Evolutionary conservation across 495 filamentous ascomycete species (phyloP).

Genomic region (Acidomyces sp.): DNA sequence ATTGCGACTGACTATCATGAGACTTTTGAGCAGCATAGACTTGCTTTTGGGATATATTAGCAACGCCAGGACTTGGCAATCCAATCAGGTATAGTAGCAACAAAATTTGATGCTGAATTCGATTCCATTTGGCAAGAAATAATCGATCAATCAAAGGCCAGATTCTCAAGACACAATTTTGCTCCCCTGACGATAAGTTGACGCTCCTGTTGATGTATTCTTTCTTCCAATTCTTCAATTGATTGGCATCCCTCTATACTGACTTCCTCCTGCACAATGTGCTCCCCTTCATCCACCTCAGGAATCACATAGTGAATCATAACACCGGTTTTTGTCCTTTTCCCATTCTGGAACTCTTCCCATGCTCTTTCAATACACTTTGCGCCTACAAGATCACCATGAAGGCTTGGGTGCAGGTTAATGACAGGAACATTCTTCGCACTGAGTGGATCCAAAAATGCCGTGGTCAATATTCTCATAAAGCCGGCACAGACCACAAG

Average conservation of each 20-base stretch:
- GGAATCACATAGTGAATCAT: slow-evolving; percentile 87
- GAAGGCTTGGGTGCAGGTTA: slow-evolving; percentile 76
- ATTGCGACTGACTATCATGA: no score
- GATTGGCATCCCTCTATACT: slow-evolving; percentile 34
- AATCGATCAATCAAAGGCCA: no score
- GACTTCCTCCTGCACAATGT: slow-evolving; percentile 61
- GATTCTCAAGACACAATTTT: slow-evolving; percentile 6
- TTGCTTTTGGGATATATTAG: no score
- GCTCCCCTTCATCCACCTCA: slow-evolving; percentile 69
- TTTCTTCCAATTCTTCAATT: slow-evolving; percentile 22
- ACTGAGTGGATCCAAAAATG: slow-evolving; percentile 51
- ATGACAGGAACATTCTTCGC: slow-evolving; percentile 52
- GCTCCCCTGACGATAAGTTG: slow-evolving; percentile 7
- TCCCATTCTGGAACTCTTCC: slow-evolving; percentile 56
- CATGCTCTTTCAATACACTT: slow-evolving; percentile 68
- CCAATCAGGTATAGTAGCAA: background rate
- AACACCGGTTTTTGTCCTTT: slow-evolving; percentile 68
- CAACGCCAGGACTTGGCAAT: no score
- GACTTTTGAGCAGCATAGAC: no score
- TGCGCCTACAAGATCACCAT: slow-evolving; percentile 64
- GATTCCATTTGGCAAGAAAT: background rate
- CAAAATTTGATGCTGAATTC: background rate
- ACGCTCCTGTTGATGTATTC: slow-evolving; percentile 27
- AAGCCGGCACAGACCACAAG: slow-evolving; percentile 58
- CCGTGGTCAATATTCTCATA: slow-evolving; percentile 57